Evolutionary conservation across 164 flowering plant genomes (phyloP).

Genomic region (Malania oleifera): DNA sequence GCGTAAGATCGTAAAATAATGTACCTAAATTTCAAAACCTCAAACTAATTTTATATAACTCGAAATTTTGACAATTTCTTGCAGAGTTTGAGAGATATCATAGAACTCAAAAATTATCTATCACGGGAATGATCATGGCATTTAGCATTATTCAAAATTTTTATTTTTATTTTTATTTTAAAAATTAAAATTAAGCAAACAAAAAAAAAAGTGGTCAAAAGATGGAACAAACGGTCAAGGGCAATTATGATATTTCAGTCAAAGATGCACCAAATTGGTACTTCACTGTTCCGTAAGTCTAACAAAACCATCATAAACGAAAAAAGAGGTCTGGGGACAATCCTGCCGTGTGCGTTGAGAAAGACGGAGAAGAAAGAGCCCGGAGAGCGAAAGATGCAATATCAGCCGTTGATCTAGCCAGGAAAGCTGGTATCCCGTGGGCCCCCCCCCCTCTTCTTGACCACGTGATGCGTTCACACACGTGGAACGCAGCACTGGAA

Average conservation of each 20-base stretch:
- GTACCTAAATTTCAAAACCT: too few relatives aligned
- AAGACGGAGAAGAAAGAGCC: constrained; percentile 9
- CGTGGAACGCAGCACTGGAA: constrained; percentile 17
- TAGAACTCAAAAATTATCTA: too few relatives aligned
- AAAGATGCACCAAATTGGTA: constrained; percentile 9
- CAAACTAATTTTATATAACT: too few relatives aligned
- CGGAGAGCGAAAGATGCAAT: constrained; percentile 9
- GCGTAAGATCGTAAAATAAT: too few relatives aligned
- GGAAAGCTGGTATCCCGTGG: constrained; percentile 2
- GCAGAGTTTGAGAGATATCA: too few relatives aligned
- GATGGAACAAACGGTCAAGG: neutral
- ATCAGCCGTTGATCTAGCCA: constrained; percentile 24
- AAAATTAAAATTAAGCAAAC: too few relatives aligned
- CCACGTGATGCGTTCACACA: constrained; percentile 21
- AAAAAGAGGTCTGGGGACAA: constrained; percentile 20
- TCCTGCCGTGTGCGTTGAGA: constrained; percentile 37
- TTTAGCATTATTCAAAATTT: too few relatives aligned
- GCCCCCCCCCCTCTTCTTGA: constrained; percentile 19
- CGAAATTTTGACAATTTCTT: too few relatives aligned
- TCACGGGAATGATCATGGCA: too few relatives aligned
- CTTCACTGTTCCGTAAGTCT: constrained; percentile 25
- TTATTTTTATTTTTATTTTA: too few relatives aligned
- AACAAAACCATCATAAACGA: constrained; percentile 24
- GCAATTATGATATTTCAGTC: constrained; percentile 1
- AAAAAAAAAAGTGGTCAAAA: too few relatives aligned